A percentile compares a stretch with the other conserved stretches of the same genome.
Conservation (phyloP, 176 grass and related monocot genomes). For the Areca catechu region DNA sequence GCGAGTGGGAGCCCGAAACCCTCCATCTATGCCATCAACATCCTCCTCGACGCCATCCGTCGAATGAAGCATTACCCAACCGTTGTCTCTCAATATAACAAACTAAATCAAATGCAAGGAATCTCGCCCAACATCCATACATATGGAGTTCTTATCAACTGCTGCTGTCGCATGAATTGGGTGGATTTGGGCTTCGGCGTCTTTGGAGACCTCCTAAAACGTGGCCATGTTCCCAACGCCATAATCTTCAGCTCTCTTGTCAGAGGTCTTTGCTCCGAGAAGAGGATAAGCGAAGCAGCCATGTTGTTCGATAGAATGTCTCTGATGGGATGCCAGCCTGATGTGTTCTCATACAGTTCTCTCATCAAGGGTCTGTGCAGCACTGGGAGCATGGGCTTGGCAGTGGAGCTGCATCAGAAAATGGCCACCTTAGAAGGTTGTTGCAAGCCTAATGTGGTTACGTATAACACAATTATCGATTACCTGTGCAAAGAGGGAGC, state of each 20-base stretch:
- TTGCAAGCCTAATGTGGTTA: constrained; percentile 5
- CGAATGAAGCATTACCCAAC: background rate
- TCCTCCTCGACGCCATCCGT: background rate
- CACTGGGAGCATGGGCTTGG: background rate
- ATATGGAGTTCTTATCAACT: constrained; percentile 19
- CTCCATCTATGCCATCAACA: background rate
- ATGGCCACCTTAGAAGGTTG: constrained; percentile 8
- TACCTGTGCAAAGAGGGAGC: constrained; percentile 10
- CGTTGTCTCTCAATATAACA: constrained; percentile 16
- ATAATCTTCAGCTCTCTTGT: background rate
- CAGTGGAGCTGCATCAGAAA: constrained; percentile 1
- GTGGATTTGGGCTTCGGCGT: constrained; percentile 7
- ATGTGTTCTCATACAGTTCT: background rate
- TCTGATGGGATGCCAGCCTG: constrained; percentile 14
- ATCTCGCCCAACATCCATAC: background rate
- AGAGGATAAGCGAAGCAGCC: constrained; percentile 2
- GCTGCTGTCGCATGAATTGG: constrained; percentile 4
- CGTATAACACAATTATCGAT: constrained; percentile 13
- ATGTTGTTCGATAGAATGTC: constrained; percentile 24
- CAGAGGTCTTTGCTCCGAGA: constrained; percentile 3
- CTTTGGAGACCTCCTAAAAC: constrained; percentile 7
- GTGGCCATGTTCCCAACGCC: background rate
- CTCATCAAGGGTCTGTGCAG: constrained; percentile 18
- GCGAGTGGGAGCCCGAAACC: background rate
- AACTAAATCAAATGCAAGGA: background rate